Base-by-base conservation (phyloP, 495 filamentous ascomycete species). In the Trichoderma asperelloides region DNA sequence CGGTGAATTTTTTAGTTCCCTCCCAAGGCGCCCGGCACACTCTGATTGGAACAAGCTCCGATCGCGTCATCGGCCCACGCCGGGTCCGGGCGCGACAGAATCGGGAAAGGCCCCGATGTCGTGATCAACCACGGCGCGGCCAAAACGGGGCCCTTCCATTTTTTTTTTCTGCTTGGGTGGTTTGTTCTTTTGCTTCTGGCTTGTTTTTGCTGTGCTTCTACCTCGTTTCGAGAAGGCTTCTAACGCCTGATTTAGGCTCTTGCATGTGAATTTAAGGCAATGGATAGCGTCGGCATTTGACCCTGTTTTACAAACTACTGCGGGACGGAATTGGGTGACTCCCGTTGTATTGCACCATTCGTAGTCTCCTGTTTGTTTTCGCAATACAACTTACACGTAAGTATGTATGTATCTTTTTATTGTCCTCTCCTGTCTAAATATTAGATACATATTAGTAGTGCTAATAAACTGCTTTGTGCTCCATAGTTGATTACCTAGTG, bases 101-200 rank as follows among this genome's bases (percentile, higher is more conserved):
- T 60, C 55, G 55, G 55, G 55, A 60, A 60, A 60, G 27, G 55
- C 55, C 23, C 55, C 55, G 55, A 60, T 60, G 55, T 60, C 55
- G 55, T 60, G 55, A 11, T 60, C 55, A 25, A 16, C 43, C 13
- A 15, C 9, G 49, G 23, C 9, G 18, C 49, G 49, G 49, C n/a
- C 23, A 11, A 12, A 30, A 21, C 9, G 23, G 55, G 9, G 8
- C 55, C 23, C 8, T 30, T 15, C 9, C 2, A 12, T 30, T 30
- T 60, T 30, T 51, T 45, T 30, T 60, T 30, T 27, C 13, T 28
- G n/a, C n/a, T n/a, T n/a, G n/a, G n/a, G n/a, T n/a, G n/a, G n/a
- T n/a, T n/a, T n/a, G n/a, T 27, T 30, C n/a, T 30, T 25, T 60
- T 30, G 27, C 16, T 9, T 47, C 47, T 18, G 45, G n/a, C 16